phyloP scores from a whole-genome alignment of 345 rosid species.

The Psidium friedrichsthalianum region DNA sequence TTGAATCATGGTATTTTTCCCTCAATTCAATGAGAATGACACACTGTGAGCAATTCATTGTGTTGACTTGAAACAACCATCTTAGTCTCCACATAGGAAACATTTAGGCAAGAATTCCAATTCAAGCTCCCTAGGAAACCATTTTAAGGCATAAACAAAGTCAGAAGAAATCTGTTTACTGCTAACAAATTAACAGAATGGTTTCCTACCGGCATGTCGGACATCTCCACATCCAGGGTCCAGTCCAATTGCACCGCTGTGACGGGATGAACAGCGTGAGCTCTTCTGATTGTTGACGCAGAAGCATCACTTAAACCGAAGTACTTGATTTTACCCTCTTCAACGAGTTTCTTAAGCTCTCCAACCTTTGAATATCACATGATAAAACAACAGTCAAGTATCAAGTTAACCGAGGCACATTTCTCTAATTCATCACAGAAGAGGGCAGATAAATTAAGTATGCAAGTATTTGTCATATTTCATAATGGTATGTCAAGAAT shows the following conservation, averaged over 20 bases:
- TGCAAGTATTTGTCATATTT: background rate
- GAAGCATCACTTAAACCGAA: constrained; percentile 69
- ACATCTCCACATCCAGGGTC: constrained; percentile 75
- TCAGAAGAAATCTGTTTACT: background rate
- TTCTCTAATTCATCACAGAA: background rate
- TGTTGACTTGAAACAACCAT: constrained; percentile 9
- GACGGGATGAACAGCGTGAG: constrained; percentile 69
- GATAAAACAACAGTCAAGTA: background rate
- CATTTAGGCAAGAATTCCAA: constrained; percentile 60
- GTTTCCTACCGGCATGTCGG: constrained; percentile 17
- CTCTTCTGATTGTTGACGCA: constrained; percentile 70
- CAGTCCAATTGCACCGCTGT: constrained; percentile 68
- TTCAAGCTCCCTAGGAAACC: constrained; percentile 48
- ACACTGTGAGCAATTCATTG: background rate
- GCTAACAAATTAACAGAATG: background rate
- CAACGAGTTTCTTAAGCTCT: constrained; percentile 63
- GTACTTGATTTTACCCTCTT: constrained; percentile 70
- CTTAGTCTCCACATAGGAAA: constrained; percentile 30
- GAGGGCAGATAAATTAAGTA: background rate
- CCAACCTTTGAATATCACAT: constrained; percentile 17
- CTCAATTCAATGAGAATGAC: background rate
- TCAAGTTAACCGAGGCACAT: background rate
- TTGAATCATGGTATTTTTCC: background rate
- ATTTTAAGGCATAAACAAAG: background rate
- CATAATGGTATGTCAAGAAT: background rate